Percentiles rank a stretch among this genome's conserved stretches.
phyloP scores from a whole-genome alignment of 768 basidiomycete genomes.

The Peribolospora baueri region DNA sequence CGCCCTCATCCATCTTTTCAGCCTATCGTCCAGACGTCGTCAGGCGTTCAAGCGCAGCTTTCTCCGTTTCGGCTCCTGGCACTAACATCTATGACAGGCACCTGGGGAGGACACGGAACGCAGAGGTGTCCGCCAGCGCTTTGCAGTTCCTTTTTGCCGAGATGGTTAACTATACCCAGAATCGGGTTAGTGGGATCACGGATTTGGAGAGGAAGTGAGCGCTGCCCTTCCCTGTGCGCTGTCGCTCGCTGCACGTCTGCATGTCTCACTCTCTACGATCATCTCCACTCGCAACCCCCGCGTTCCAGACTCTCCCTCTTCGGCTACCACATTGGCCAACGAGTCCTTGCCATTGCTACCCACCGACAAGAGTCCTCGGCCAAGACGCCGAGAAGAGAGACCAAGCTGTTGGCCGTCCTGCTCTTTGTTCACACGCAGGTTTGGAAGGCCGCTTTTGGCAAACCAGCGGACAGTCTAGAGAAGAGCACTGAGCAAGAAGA shows the following conservation, averaged over 20 bases:
- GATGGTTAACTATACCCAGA: slow-evolving; percentile 85
- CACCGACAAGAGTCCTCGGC: slow-evolving; percentile 36
- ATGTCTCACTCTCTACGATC: not conserved
- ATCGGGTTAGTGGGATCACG: slow-evolving; percentile 75
- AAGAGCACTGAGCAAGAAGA: slow-evolving; percentile 89
- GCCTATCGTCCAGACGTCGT: not conserved
- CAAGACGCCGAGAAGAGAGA: not conserved
- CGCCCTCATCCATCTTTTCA: not conserved
- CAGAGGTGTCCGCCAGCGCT: slow-evolving; percentile 61
- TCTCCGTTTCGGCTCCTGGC: no score
- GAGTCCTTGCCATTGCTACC: slow-evolving; percentile 73
- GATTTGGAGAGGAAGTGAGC: slow-evolving; percentile 76
- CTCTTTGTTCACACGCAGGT: slow-evolving; percentile 89
- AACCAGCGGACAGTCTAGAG: slow-evolving; percentile 80
- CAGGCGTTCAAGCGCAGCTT: not conserved
- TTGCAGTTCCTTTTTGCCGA: slow-evolving; percentile 84
- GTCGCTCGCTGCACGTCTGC: not conserved
- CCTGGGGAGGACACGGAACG: slow-evolving; percentile 58
- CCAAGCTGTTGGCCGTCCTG: slow-evolving; percentile 60
- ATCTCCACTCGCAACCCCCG: not conserved
- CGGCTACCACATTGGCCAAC: slow-evolving; percentile 71
- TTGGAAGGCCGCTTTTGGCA: slow-evolving; percentile 82
- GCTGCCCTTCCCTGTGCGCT: not conserved
- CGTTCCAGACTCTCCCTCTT: slow-evolving; percentile 53
- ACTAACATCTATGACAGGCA: slow-evolving; percentile 67